Conservation (phyloP, 352 stramenopile species). For the Elongisporangium prolatum region DNA sequence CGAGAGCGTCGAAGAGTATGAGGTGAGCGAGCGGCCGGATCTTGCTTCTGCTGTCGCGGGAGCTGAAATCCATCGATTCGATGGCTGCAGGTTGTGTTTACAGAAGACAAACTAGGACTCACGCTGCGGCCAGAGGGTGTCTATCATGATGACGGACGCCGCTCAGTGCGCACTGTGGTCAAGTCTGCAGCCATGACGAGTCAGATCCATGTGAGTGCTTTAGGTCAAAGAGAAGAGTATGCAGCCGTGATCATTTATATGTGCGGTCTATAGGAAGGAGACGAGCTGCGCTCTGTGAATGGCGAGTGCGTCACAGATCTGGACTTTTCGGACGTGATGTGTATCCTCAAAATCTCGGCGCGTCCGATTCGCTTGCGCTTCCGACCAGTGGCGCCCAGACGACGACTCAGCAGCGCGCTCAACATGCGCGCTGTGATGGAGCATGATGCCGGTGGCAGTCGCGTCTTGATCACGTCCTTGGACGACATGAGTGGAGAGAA, state of each 20-base stretch:
- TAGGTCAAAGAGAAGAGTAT: not conserved
- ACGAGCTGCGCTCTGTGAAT: conserved; percentile 67
- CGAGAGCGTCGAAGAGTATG: conserved; percentile 5
- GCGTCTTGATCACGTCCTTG: not conserved
- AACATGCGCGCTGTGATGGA: not conserved
- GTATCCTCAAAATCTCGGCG: conserved; percentile 62
- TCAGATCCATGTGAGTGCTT: conserved; percentile 33
- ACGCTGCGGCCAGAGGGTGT: conserved; percentile 40
- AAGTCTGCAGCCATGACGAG: conserved; percentile 53
- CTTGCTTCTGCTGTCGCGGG: not conserved
- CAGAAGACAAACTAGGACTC: conserved; percentile 50
- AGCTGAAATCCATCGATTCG: not conserved
- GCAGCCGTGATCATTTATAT: not conserved
- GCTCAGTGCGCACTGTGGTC: conserved; percentile 31
- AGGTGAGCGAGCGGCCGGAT: not conserved
- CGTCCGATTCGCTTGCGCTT: conserved; percentile 67
- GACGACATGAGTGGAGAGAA: conserved; percentile 4
- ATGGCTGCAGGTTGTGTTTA: conserved; percentile 38
- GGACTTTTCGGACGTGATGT: conserved; percentile 60
- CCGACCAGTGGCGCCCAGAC: conserved; percentile 13
- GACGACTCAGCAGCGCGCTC: not conserved
- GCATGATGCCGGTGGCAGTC: not conserved
- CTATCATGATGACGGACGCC: conserved; percentile 12
- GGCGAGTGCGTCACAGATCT: conserved; percentile 57
- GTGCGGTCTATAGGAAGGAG: conserved; percentile 43